Conservation (phyloP, 2,329 filamentous ascomycete genomes). For the Xylariales sp. region DNA sequence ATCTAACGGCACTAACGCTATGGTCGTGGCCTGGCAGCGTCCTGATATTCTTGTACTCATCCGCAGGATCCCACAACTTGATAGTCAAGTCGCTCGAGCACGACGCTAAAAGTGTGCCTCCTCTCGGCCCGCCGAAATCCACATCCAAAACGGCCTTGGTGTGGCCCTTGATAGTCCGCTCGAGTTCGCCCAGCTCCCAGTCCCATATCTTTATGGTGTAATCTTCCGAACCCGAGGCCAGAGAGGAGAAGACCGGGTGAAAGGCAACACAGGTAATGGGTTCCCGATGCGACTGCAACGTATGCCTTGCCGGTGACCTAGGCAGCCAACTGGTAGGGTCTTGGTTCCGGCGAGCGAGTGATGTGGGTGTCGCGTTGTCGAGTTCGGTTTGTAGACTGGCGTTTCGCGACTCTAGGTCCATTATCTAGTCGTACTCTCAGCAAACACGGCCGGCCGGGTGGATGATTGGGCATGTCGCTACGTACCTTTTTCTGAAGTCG, state of each 20-base stretch:
- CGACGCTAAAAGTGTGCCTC: slow-evolving; percentile 72
- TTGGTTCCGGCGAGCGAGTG: slow-evolving; percentile 73
- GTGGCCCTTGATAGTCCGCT: slow-evolving; percentile 86
- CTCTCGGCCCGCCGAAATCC: slow-evolving; percentile 82
- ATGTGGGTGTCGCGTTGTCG: slow-evolving; percentile 72
- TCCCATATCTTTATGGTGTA: slow-evolving; percentile 97
- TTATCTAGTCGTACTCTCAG: slow-evolving; percentile 60
- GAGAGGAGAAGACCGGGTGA: slow-evolving; percentile 83
- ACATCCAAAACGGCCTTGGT: slow-evolving; percentile 84
- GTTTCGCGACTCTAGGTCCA: slow-evolving; percentile 82
- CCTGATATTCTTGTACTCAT: slow-evolving; percentile 93
- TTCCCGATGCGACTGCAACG: slow-evolving; percentile 74
- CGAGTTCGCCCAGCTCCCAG: slow-evolving; percentile 88
- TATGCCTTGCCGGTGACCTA: slow-evolving; percentile 74
- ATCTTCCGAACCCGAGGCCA: slow-evolving; percentile 89
- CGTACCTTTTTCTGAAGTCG: slow-evolving; percentile 88
- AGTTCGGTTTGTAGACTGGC: slow-evolving; percentile 73
- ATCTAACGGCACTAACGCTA: slow-evolving; percentile 81
- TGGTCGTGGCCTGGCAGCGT: slow-evolving; percentile 90
- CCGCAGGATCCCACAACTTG: slow-evolving; percentile 88
- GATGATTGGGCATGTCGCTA: background rate
- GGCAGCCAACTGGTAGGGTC: slow-evolving; percentile 86
- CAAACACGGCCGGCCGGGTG: slow-evolving; percentile 6
- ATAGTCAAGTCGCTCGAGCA: slow-evolving; percentile 89
- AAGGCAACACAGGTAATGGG: slow-evolving; percentile 87